Evolutionary conservation across 2,329 filamentous ascomycete genomes (phyloP).

Genomic region (Xylaria sp.): DNA sequence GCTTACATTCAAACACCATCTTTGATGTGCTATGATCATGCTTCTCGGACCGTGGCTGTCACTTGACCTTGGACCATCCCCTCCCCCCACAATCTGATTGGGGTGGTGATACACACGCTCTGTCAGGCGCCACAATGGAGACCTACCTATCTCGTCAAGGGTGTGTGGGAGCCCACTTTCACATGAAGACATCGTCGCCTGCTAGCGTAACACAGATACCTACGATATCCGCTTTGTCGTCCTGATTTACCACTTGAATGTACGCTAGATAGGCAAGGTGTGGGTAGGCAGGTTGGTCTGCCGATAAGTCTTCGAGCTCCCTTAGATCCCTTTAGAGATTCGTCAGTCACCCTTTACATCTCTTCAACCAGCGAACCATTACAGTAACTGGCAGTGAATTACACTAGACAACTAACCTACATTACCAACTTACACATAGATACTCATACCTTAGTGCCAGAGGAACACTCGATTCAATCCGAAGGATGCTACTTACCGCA

Average conservation of each 20-base stretch:
- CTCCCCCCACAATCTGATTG: slow-evolving; percentile 22
- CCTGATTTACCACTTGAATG: no score
- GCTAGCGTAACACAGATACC: not conserved
- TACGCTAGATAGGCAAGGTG: no score
- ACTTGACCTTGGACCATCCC: slow-evolving; percentile 35
- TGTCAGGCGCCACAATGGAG: slow-evolving; percentile 35
- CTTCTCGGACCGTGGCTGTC: slow-evolving; percentile 32
- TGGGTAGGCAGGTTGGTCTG: no score
- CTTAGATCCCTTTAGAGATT: no score
- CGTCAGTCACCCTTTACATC: not conserved
- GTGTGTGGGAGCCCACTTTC: slow-evolving; percentile 39
- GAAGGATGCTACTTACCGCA: no score
- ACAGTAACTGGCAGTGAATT: no score
- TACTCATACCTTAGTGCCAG: no score
- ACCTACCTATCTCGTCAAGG: slow-evolving; percentile 27
- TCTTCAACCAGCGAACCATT: not conserved
- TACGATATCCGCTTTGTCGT: not conserved
- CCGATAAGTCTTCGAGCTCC: no score
- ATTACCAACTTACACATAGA: no score
- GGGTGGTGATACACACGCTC: slow-evolving; percentile 30
- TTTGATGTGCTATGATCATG: slow-evolving; percentile 33
- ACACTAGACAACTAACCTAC: no score
- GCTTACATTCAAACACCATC: slow-evolving; percentile 20
- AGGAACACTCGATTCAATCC: no score
- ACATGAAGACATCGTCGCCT: slow-evolving; percentile 33